Percentiles rank a stretch among this genome's conserved stretches.
phyloP scores from a whole-genome alignment of 2,329 filamentous ascomycete genomes.

The Aspergillus viridinutans region DNA sequence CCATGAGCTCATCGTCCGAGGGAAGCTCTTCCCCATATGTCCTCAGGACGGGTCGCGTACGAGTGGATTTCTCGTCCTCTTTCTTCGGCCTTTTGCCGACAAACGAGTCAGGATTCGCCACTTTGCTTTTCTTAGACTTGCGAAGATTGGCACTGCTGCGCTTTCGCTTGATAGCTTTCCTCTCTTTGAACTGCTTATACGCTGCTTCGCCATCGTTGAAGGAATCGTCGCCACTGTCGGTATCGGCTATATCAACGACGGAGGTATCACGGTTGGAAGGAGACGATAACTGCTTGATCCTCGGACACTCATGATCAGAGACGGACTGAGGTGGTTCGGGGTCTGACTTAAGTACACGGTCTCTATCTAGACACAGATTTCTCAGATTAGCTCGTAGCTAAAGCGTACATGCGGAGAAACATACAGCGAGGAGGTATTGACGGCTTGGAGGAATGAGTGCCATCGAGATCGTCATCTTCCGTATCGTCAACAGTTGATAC shows the following conservation, averaged over 20 bases:
- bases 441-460: slow-evolving; percentile 22
- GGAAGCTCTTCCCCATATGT: slow-evolving; percentile 45
- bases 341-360: not conserved
- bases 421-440: slow-evolving; percentile 5
- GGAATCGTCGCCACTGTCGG: slow-evolving; percentile 26
- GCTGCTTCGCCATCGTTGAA: slow-evolving; percentile 41
- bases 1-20: slow-evolving; percentile 53
- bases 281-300: slow-evolving; percentile 6
- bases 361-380: slow-evolving; percentile 4
- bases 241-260: slow-evolving; percentile 20
- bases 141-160: slow-evolving; percentile 46
- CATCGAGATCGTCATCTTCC: slow-evolving; percentile 44
- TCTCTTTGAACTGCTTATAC: slow-evolving; percentile 62
- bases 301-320: not conserved
- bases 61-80: slow-evolving; percentile 16
- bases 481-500: slow-evolving; percentile 23
- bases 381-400: slow-evolving; percentile 15
- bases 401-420: slow-evolving; percentile 1
- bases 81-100: slow-evolving; percentile 31
- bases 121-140: slow-evolving; percentile 44
- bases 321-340: not conserved
- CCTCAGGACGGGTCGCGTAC: slow-evolving; percentile 30
- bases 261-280: slow-evolving; percentile 13
- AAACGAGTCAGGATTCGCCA: slow-evolving; percentile 35
- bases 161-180: slow-evolving; percentile 53